Evolutionary conservation across 1,284 basidiomycete genomes (phyloP), one percentile per base, ranked within the genome.

Genomic region (Irpex lacteus): DNA sequence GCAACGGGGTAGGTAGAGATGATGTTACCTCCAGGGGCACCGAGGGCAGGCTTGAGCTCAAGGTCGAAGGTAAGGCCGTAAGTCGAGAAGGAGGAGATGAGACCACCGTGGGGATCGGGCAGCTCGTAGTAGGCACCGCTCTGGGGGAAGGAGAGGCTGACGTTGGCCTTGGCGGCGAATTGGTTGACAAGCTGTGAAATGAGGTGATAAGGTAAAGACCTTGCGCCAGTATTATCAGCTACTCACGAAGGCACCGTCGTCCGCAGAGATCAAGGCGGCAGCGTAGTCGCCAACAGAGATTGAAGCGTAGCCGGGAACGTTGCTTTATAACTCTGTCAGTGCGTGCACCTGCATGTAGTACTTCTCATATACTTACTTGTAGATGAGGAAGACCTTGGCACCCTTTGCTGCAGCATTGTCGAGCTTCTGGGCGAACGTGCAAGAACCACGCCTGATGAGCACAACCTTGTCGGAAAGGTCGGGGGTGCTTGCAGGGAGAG

Each of bases 61-160:
- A 85, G 73, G 68, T 87, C 84, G 71, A 84, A 80, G 15, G 82
- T 80, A 0, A 84, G 85, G 2, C 83, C 83, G 66, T 80, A 82
- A 50, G 78, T 78, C 3, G 80, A 80, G 75, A 81, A 85, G 61
- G 69, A 67, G 21, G 81, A 81, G 38, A 83, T 78, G 37, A 81
- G 74, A 40, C 83, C 83, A 18, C 82, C 84, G 34, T 70, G 69
- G 3, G 72, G 71, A 78, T 80, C 62, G 67, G 74, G 65, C 74
- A 69, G 63, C 68, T 73, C 49, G 57, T 67, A 70, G 61, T 65
- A 60, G 5, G 61, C 70, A 60, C 74, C 67, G 66, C 74, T 71
- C 69, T 80, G 80, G 54, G 73, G 73, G 74, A 86, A 86, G 15
- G 80, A 77, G 60, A 84, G 68, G 26, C 75, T 76, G 56, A 80